phyloP scores from a whole-genome alignment of 306 rosid species.

The Dalbergia oliveri region DNA sequence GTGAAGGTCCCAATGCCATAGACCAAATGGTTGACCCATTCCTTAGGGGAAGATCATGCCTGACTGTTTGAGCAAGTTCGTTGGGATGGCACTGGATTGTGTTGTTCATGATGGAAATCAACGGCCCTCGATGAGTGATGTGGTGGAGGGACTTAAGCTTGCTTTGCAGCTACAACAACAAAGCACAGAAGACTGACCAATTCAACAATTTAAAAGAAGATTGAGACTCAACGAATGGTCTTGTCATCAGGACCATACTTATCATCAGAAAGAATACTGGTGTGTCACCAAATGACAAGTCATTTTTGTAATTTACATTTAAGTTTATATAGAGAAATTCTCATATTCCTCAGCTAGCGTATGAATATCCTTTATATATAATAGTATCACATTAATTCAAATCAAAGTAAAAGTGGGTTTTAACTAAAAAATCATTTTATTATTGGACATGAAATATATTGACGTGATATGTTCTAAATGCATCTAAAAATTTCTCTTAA shows the following conservation, averaged over 20 bases:
- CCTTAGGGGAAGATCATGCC: neutral
- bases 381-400: no score
- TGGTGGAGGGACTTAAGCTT: slow-evolving; percentile 44
- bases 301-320: neutral
- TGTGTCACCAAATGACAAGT: neutral
- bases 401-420: no score
- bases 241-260: neutral
- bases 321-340: neutral
- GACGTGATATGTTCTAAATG: no score
- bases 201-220: no score
- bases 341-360: no score
- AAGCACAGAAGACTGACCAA: neutral
- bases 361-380: no score
- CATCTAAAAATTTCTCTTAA: no score
- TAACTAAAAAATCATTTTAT: no score
- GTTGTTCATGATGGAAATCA: slow-evolving; percentile 45
- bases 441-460: no score
- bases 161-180: slow-evolving; percentile 49
- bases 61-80: slow-evolving; percentile 39
- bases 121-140: slow-evolving; percentile 57
- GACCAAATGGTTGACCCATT: slow-evolving; percentile 41
- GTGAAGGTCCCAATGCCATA: neutral
- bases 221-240: neutral
- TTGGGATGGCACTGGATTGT: slow-evolving; percentile 48
- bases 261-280: neutral